phyloP scores from a whole-genome alignment of 345 rosid species.

The Xanthoceras sorbifolium region DNA sequence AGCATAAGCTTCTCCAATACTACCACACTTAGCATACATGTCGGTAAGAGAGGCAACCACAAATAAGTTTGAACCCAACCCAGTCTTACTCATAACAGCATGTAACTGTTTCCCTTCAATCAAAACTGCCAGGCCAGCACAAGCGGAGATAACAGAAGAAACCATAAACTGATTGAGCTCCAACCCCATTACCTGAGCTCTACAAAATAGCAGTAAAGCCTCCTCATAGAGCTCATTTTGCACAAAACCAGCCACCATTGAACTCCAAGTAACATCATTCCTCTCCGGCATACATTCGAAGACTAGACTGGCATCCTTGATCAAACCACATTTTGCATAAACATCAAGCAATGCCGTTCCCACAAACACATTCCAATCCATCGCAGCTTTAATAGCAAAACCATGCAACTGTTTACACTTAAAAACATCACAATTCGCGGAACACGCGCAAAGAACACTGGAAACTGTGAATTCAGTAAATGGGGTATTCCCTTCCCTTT shows the following conservation, averaged over 20 bases:
- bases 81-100: constrained; percentile 55
- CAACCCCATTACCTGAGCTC: constrained; percentile 43
- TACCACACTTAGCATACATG: constrained; percentile 88
- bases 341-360: constrained; percentile 83
- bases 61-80: constrained; percentile 54
- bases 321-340: constrained; percentile 66
- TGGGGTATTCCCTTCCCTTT: constrained; percentile 35
- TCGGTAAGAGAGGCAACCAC: constrained; percentile 69
- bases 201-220: constrained; percentile 53
- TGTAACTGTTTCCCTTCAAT: constrained; percentile 81
- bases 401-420: constrained; percentile 69
- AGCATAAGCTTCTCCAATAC: constrained; percentile 57
- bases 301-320: constrained; percentile 49
- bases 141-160: constrained; percentile 73
- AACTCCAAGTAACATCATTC: constrained; percentile 85
- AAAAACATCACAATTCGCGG: constrained; percentile 35
- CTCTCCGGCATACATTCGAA: constrained; percentile 65
- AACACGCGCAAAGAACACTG: constrained; percentile 69
- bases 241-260: constrained; percentile 74
- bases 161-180: constrained; percentile 55
- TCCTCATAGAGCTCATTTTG: constrained; percentile 71
- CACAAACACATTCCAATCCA: constrained; percentile 54
- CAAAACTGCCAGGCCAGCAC: constrained; percentile 67
- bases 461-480: constrained; percentile 71
- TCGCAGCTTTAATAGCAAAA: constrained; percentile 52